Conservation (phyloP, 352 stramenopile genomes). For the Phytophthora europaea region DNA sequence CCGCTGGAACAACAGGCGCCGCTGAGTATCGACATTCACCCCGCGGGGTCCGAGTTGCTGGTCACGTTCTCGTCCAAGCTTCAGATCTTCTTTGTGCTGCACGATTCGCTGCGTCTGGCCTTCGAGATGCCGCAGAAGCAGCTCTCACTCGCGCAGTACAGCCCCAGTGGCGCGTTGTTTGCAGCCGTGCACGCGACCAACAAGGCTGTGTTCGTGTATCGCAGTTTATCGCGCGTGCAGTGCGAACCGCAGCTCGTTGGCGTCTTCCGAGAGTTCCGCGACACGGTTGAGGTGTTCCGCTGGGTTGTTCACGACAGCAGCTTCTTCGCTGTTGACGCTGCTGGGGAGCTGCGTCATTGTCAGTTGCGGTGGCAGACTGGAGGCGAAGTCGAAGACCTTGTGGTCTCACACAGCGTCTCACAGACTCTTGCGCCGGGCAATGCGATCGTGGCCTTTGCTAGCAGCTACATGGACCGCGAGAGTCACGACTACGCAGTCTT, state of each 20-base stretch:
- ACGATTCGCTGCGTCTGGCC: constrained; percentile 65
- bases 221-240: constrained; percentile 46
- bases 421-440: constrained; percentile 37
- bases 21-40: constrained; percentile 67
- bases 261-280: constrained; percentile 54
- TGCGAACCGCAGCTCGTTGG: constrained; percentile 64
- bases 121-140: constrained; percentile 79
- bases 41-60: constrained; percentile 59
- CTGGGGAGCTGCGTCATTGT: constrained; percentile 53
- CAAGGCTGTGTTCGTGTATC: constrained; percentile 66
- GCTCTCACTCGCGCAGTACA: constrained; percentile 71
- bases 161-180: constrained; percentile 62
- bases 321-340: constrained; percentile 53
- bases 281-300: constrained; percentile 44
- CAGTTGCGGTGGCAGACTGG: constrained; percentile 39
- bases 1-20: constrained; percentile 54
- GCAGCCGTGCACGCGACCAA: constrained; percentile 48
- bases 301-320: constrained; percentile 65
- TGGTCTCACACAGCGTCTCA: constrained; percentile 36
- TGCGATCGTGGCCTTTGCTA: constrained; percentile 36
- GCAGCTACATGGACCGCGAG: constrained; percentile 45
- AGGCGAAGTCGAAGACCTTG: constrained; percentile 58
- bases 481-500: constrained; percentile 73
- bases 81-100: constrained; percentile 69
- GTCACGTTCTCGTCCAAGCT: constrained; percentile 65